Conservation (phyloP, 441 rosid genomes). For the Geranium incanum region DNA sequence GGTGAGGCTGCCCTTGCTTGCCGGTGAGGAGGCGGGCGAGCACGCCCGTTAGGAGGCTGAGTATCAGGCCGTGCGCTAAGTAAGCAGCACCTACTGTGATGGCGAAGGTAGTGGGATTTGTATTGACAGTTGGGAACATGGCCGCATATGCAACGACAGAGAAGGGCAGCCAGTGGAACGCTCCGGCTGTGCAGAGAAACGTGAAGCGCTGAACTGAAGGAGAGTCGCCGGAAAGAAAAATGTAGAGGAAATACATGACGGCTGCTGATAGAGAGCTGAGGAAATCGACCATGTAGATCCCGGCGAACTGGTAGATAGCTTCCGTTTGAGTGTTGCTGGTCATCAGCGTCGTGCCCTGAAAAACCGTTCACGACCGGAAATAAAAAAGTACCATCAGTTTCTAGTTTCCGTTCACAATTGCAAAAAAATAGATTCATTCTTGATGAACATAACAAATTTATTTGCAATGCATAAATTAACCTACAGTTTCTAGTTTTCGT, state of each 20-base stretch:
- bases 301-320: slow-evolving; percentile 37
- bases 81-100: slow-evolving; percentile 35
- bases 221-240: slow-evolving; percentile 27
- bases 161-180: slow-evolving; percentile 60
- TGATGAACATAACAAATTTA: too few species aligned
- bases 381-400: slow-evolving; percentile 3
- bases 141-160: slow-evolving; percentile 37
- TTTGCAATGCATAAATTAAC: neutral
- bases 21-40: slow-evolving; percentile 29
- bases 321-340: slow-evolving; percentile 17
- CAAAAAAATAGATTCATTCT: too few species aligned
- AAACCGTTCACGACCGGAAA: slow-evolving; percentile 12
- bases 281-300: slow-evolving; percentile 49
- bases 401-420: neutral
- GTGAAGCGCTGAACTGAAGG: slow-evolving; percentile 38
- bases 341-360: slow-evolving; percentile 28
- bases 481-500: too few species aligned
- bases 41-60: slow-evolving; percentile 43
- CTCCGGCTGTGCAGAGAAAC: slow-evolving; percentile 52
- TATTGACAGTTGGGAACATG: slow-evolving; percentile 28
- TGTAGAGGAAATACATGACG: slow-evolving; percentile 34
- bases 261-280: slow-evolving; percentile 57
- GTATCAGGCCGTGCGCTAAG: slow-evolving; percentile 47
- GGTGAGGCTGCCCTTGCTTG: slow-evolving; percentile 27
- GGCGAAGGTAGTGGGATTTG: slow-evolving; percentile 37